Conservation (phyloP, 805 yeast genomes). For the Brettanomyces naardenensis region DNA sequence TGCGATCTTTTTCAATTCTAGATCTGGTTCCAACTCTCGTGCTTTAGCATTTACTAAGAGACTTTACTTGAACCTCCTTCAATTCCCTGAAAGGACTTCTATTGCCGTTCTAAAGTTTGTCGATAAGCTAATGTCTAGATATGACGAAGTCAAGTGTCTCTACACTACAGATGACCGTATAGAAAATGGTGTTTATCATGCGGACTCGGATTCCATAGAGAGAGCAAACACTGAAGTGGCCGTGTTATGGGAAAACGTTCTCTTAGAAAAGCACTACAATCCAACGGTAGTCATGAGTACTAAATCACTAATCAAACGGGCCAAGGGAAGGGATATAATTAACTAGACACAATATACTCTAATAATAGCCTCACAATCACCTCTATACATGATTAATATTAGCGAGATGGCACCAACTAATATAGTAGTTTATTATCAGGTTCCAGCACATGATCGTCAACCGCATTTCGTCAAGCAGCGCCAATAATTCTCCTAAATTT, state of each 20-base stretch:
- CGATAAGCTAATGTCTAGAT: conserved; percentile 65
- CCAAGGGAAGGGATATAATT: conserved; percentile 11
- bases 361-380: too few relatives aligned
- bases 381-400: too few relatives aligned
- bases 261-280: conserved; percentile 75
- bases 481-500: too few relatives aligned
- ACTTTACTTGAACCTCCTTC: conserved; percentile 55
- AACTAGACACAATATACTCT: background rate
- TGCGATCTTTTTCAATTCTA: conserved; percentile 69
- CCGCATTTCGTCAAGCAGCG: too few relatives aligned
- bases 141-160: conserved; percentile 64
- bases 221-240: conserved; percentile 84
- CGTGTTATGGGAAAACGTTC: conserved; percentile 78
- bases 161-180: conserved; percentile 86
- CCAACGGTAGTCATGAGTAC: conserved; percentile 72
- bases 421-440: too few relatives aligned
- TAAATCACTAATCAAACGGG: conserved; percentile 30
- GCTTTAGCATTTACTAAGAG: conserved; percentile 81
- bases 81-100: conserved; percentile 83
- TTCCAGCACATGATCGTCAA: too few relatives aligned
- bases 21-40: conserved; percentile 56
- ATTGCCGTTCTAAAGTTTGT: conserved; percentile 71
- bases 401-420: too few relatives aligned
- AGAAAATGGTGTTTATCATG: conserved; percentile 67
- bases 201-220: conserved; percentile 59